phyloP scores from a whole-genome alignment of 169 alveolate species.

The Plasmodium gallinaceum region DNA sequence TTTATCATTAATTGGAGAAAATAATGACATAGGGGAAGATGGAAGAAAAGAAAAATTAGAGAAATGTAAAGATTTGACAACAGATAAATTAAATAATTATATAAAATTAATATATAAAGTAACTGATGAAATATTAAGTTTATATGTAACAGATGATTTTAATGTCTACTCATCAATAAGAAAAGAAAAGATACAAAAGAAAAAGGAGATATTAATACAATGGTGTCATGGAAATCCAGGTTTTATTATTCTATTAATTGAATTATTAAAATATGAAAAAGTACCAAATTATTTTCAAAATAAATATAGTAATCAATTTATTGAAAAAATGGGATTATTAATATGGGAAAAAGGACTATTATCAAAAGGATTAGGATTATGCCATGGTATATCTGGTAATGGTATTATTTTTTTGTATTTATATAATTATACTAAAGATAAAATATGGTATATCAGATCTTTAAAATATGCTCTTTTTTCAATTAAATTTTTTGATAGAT shows the following conservation, averaged over 20 bases:
- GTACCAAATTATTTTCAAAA: conserved; percentile 28
- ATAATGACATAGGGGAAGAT: neutral
- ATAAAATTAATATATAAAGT: conserved; percentile 41
- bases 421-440: conserved; percentile 38
- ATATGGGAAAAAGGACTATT: conserved; percentile 57
- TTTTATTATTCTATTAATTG: conserved; percentile 38
- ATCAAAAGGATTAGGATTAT: conserved; percentile 58
- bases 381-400: conserved; percentile 71
- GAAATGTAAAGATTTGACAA: neutral
- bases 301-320: conserved; percentile 23
- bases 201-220: conserved; percentile 46
- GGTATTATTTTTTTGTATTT: conserved; percentile 41
- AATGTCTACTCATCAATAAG: conserved; percentile 47
- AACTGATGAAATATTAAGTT: conserved; percentile 39
- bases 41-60: neutral
- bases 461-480: conserved; percentile 60
- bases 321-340: conserved; percentile 53
- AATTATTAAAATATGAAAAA: conserved; percentile 32
- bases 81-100: conserved; percentile 27
- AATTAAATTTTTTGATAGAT: conserved; percentile 40
- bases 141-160: conserved; percentile 29
- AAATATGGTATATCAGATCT: conserved; percentile 52
- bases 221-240: conserved; percentile 75
- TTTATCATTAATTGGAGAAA: neutral
- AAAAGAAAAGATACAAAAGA: conserved; percentile 12